Base-by-base conservation (phyloP, 257 asterid genomes). In the Gentiana dahurica region DNA sequence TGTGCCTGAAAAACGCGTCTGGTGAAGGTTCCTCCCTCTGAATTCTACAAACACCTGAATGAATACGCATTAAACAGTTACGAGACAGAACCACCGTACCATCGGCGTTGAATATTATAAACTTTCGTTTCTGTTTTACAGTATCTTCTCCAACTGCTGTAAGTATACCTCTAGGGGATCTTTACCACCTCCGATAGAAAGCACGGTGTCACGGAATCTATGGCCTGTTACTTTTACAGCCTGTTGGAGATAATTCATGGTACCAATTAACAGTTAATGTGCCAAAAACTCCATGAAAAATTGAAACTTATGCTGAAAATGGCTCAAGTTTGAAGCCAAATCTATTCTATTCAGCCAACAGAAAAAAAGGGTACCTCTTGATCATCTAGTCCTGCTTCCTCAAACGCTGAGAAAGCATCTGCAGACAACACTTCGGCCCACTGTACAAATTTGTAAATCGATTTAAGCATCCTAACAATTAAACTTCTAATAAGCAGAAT, bases 341-440 rank as follows among this genome's bases (percentile, higher is more conserved):
- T 55, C 33, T 45, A 47, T 33, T 60, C n/a, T 24, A 24, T 43
- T 51, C 61, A 44, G 36, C 24, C 24, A 55, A 11, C 12, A n/a
- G 5, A 9, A 13, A 49, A 57, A 49, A 57, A 61, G 49, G 46
- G 34, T 77, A 92, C 98, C 97, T 77, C 69, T 49, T 83, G 97
- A 66, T 92, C 67, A 15, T 81, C 71, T 67, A 92, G 67, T 62
- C 98, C 97, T 45, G 62, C 98, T 47, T 92, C 98, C 68, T 92
- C 98, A 48, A 92, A 88, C 48, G 98, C 98, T 49, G 98, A 92
- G 78, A 92, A 92, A 35, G 98, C 98, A 80, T 92, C 98, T 8
- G 98, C 98, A 5, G 98, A 92, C 75, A 92, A 73, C 61, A 92
- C 98, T 80, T 92, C 98, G 47, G 98, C 98, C 98, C 98, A 92